A percentile compares a stretch with the other conserved stretches of the same genome.
These are phyloP conservation scores for Cryptosporidium meleagridis DNA, from an alignment of 169 alveolate genomes.

Conservation along the genomic window DNA sequence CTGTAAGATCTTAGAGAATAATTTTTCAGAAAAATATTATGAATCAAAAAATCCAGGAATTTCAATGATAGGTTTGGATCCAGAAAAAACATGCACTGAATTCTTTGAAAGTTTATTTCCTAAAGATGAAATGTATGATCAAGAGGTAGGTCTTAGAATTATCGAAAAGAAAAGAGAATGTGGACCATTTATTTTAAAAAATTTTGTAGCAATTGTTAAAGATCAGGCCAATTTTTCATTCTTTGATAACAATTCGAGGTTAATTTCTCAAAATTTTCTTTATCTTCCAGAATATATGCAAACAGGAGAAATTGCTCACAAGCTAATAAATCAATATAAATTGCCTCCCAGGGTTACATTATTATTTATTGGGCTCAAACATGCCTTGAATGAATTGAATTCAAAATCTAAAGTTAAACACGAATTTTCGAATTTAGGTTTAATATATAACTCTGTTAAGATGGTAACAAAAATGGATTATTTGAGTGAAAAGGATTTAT, in stretches of 20 bases:
- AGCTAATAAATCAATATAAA: constrained; percentile 10
- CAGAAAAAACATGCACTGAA: background rate
- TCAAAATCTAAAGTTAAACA: background rate
- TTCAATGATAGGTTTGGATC: constrained; percentile 7
- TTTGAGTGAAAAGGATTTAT: background rate
- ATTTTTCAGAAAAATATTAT: background rate
- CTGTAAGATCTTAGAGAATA: constrained; percentile 10
- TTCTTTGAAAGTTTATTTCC: constrained; percentile 11
- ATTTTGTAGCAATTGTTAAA: constrained; percentile 5
- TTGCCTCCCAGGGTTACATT: constrained; percentile 55
- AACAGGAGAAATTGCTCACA: background rate
- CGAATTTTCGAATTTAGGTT: constrained; percentile 10
- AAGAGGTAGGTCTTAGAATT: constrained; percentile 3
- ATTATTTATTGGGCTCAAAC: background rate
- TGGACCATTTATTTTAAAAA: background rate
- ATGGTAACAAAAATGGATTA: constrained; percentile 3
- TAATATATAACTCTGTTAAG: constrained; percentile 29
- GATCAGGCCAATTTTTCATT: constrained; percentile 7
- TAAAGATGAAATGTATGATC: constrained; percentile 26
- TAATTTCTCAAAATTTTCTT: background rate
- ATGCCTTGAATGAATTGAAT: constrained; percentile 10
- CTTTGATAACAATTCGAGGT: constrained; percentile 9
- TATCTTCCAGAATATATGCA: constrained; percentile 54
- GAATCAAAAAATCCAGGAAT: background rate
- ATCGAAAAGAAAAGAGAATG: constrained; percentile 15